Conservation (phyloP, 257 asterid species). For the Cordia subcordata region DNA sequence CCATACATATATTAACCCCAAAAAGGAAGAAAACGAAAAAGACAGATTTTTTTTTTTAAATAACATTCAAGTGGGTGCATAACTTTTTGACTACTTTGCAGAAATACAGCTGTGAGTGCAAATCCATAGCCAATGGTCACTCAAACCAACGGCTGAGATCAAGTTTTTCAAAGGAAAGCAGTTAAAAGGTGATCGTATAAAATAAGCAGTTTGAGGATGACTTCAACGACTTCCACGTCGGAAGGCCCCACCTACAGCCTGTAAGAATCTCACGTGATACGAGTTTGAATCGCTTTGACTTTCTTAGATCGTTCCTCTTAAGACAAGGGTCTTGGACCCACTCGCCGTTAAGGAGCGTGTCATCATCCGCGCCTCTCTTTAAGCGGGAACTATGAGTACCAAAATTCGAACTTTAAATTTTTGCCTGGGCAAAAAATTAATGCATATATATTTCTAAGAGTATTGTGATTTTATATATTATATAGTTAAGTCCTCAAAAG, state of each 20-base stretch:
- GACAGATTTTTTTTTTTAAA: no score
- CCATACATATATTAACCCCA: conserved; percentile 3
- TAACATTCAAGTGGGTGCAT: conserved; percentile 17
- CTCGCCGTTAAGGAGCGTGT: conserved; percentile 31
- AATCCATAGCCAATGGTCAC: conserved; percentile 10
- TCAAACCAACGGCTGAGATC: conserved; percentile 28
- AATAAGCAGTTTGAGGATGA: conserved; percentile 29
- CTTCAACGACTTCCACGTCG: conserved; percentile 45
- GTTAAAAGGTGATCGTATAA: conserved; percentile 10
- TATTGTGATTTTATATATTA: neutral
- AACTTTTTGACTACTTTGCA: conserved; percentile 29
- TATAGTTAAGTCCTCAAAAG: no score
- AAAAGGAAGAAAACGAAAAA: neutral
- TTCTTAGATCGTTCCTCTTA: neutral
- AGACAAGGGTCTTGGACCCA: conserved; percentile 12
- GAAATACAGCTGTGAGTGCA: conserved; percentile 32
- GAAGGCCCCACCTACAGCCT: conserved; percentile 49
- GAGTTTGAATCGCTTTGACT: conserved; percentile 44
- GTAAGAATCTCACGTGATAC: conserved; percentile 61
- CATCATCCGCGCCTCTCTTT: neutral
- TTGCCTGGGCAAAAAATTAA: no score
- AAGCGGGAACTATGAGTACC: no score
- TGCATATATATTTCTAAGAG: no score
- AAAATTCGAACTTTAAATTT: neutral
- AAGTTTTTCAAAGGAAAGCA: neutral